Evolutionary conservation across 169 alveolate species (phyloP), one percentile per base, ranked within the genome.

Genomic region (Plasmodium coatneyi): DNA sequence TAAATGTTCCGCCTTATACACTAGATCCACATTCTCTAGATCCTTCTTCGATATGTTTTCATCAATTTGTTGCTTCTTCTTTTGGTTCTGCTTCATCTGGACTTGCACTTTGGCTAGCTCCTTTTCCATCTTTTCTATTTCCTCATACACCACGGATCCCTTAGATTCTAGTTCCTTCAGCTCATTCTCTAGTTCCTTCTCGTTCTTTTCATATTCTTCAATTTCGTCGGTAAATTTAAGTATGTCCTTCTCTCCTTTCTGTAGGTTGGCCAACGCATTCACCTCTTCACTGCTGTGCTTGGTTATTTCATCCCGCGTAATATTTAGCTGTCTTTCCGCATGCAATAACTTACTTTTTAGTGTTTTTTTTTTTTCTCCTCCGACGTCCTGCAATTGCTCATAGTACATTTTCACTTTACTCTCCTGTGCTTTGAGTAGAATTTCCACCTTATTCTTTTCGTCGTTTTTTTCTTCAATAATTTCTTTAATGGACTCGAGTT

Each of bases 111-210:
- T 46, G 12, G 22, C 70, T 34, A 86, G 74, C 36, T 28, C 36
- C 28, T 86, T 28, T 1, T 72, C 30, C 43, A 86, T 52, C 16
- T 46, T 52, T n/a, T 86, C 84, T 30, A 70, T 36, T 30, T 86
- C 82, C 54, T 72, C 78, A 52, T 86, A 86, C 6, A 86, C 66
- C 2, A 36, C 86, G 9, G 96, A 95, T 19, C 97, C 96, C 39
- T 95, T 95, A 41, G 94, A 95, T 49, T 97, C 97, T 25, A 96
- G 87, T 66, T 86, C 86, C 74, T 96, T 92, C 74, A 97, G 84
- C 78, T 97, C 97, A 76, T 84, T 95, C 54, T 83, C 95, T 25
- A 93, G 41, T 76, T 95, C 96, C 74, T 74, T 80, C 80, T 95
- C 97, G 41, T 95, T 83, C 2, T 79, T 95, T 87, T 92, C 95